Percentiles rank a stretch among this genome's conserved stretches.
These are phyloP conservation scores for Trapa bicornis DNA, from an alignment of 345 rosid species.

Conservation along the genomic window DNA sequence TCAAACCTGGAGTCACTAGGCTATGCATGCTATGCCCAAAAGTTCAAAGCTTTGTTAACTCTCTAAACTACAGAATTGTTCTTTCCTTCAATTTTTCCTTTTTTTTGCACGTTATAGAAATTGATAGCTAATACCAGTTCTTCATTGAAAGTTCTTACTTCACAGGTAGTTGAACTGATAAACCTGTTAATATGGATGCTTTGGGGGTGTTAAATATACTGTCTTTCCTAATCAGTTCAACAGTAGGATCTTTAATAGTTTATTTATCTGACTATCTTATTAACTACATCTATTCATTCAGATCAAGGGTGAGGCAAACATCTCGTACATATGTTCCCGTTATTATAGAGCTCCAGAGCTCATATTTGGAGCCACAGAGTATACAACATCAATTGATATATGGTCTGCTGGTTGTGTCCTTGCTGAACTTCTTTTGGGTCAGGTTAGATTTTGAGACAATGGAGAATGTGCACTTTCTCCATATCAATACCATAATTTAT, in stretches of 20 bases:
- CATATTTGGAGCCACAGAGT: conserved; percentile 76
- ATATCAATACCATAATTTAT: background rate
- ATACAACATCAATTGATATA: conserved; percentile 69
- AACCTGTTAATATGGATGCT: background rate
- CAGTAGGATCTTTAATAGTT: background rate
- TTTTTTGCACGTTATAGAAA: background rate
- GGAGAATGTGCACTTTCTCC: background rate
- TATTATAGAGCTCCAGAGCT: conserved; percentile 87
- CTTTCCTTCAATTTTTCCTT: background rate
- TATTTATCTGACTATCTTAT: background rate
- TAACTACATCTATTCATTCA: conserved; percentile 14
- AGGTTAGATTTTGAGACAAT: conserved; percentile 28
- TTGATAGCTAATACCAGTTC: background rate
- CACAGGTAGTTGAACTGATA: background rate
- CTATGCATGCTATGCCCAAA: background rate
- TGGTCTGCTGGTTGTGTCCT: conserved; percentile 94
- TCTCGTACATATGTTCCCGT: conserved; percentile 78
- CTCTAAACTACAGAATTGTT: background rate
- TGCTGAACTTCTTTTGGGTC: conserved; percentile 80
- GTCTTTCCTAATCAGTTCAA: conserved; percentile 6
- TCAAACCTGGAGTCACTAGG: background rate
- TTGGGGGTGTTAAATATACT: background rate
- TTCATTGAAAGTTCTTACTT: background rate
- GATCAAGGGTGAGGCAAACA: conserved; percentile 72
- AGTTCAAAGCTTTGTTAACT: background rate